phyloP scores from a whole-genome alignment of 768 basidiomycete species.

The Leccinum subgranulosum region DNA sequence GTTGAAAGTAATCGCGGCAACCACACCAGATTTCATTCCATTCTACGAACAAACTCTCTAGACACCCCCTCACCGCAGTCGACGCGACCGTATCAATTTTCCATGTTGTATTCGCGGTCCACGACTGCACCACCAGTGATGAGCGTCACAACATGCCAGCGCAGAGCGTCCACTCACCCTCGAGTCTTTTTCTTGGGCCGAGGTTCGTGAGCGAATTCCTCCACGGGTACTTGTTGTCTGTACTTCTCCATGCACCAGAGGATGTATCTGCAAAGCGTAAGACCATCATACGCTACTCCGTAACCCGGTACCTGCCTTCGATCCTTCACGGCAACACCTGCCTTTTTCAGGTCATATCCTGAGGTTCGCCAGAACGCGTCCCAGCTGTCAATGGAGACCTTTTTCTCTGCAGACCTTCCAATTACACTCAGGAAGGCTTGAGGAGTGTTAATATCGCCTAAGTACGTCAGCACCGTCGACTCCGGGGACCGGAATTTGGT shows the following conservation, averaged over 20 bases:
- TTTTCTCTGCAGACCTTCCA: conserved; percentile 64
- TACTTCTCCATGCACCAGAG: conserved; percentile 86
- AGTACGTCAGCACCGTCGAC: conserved; percentile 3
- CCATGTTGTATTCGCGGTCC: conserved; percentile 74
- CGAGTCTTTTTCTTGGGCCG: conserved; percentile 74
- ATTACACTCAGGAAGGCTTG: conserved; percentile 70
- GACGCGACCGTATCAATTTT: conserved; percentile 67
- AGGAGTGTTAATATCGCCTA: conserved; percentile 55
- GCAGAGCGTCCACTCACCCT: conserved; percentile 51
- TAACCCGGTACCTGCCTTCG: conserved; percentile 50
- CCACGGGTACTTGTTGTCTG: conserved; percentile 51
- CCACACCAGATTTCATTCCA: conserved; percentile 11
- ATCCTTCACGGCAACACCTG: conserved; percentile 64
- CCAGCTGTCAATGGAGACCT: conserved; percentile 66
- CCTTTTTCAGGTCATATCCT: conserved; percentile 56
- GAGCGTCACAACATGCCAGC: not conserved
- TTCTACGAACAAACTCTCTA: conserved; percentile 3
- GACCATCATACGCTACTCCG: not conserved
- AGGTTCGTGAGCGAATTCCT: conserved; percentile 61
- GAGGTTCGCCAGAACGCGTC: conserved; percentile 65
- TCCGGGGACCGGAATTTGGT: not conserved
- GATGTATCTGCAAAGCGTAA: conserved; percentile 56
- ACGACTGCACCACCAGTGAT: conserved; percentile 45
- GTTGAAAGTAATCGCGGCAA: not conserved
- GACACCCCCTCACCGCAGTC: conserved; percentile 30